Evolutionary conservation across 2,329 filamentous ascomycete genomes (phyloP), one percentile per base, ranked within the genome.

Genomic region (Penicillium rolfsii): DNA sequence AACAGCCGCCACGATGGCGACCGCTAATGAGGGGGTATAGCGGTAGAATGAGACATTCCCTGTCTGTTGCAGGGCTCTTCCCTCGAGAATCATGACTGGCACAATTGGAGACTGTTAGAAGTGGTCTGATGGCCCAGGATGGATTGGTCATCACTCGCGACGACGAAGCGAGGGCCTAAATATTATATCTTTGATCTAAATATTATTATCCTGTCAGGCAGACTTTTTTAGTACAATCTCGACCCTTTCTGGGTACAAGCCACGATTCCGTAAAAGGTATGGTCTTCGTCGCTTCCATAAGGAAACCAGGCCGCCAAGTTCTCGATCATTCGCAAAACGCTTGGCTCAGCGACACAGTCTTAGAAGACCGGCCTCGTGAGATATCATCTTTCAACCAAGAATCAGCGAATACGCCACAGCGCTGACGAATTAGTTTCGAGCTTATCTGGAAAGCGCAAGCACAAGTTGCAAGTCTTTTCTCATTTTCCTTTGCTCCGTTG

Each of bases 11-110:
- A 75, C 59, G 26, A 67, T 67, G 1, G 75, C 73, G 7, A 70
- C 72, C 9, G 64, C 57, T 5, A 71, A 43, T 0, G 72, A 76
- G 0, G 74, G 74, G 12, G 67, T 53, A 55, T 75, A 77, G 12
- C 46, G 36, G 43, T 68, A 71, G 54, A 60, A 66, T 4, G 68
- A 70, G 22, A 24, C 24, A 36, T 52, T 16, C 50, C 41, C 14
- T 14, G 11, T 26, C 14, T 43, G 12, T 33, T 16, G n/a, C 6
- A 12, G 28, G 16, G 46, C 8, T 9, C 59, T 49, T 4, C 19
- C 33, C 35, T 53, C 35, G 9, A 59, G 6, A 14, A 12, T 12
- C 55, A 57, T 57, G 26, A 5, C n/a, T n/a, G 30, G 9, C 26
- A 5, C 1, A 2, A 19, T 22, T 43, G 2, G 11, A n/a, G 12